Evolutionary conservation across 352 stramenopile species (phyloP).

Genomic region (Phytophthora palmivora): DNA sequence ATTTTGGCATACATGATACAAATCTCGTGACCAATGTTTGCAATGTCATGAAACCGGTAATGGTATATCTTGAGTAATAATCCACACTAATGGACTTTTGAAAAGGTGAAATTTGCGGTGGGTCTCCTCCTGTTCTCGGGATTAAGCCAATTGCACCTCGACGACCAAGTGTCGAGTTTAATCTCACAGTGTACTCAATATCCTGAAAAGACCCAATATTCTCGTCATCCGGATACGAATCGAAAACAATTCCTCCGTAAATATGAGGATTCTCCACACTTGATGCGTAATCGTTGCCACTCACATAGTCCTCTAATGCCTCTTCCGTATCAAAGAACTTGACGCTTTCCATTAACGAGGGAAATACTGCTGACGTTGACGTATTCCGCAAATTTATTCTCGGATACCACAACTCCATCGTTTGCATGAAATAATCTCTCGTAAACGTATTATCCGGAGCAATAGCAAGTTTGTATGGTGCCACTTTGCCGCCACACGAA

Average conservation of each 20-base stretch:
- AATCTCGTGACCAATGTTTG: conserved; percentile 33
- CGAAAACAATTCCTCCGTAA: conserved; percentile 72
- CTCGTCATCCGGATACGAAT: conserved; percentile 40
- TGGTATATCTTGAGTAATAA: conserved; percentile 30
- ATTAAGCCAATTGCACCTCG: conserved; percentile 8
- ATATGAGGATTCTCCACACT: conserved; percentile 57
- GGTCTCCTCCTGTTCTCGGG: conserved; percentile 13
- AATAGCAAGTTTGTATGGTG: conserved; percentile 70
- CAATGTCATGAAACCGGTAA: conserved; percentile 37
- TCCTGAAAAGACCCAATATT: conserved; percentile 39
- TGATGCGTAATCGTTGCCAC: conserved; percentile 55
- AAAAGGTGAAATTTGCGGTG: conserved; percentile 15
- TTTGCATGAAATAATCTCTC: conserved; percentile 71
- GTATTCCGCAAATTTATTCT: conserved; percentile 36
- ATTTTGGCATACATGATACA: conserved; percentile 33
- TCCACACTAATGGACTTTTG: conserved; percentile 27
- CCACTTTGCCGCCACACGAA: conserved; percentile 45
- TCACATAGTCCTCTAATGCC: conserved; percentile 60
- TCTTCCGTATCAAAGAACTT: conserved; percentile 61
- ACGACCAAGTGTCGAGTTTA: conserved; percentile 51
- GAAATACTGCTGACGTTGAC: conserved; percentile 37
- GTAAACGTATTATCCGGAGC: conserved; percentile 67
- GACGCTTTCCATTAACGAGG: conserved; percentile 65
- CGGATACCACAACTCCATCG: conserved; percentile 67
- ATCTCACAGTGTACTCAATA: conserved; percentile 59